These are phyloP conservation scores for Talinum fruticosum DNA, from an alignment of 148 eudicot species.

Conservation along the genomic window DNA sequence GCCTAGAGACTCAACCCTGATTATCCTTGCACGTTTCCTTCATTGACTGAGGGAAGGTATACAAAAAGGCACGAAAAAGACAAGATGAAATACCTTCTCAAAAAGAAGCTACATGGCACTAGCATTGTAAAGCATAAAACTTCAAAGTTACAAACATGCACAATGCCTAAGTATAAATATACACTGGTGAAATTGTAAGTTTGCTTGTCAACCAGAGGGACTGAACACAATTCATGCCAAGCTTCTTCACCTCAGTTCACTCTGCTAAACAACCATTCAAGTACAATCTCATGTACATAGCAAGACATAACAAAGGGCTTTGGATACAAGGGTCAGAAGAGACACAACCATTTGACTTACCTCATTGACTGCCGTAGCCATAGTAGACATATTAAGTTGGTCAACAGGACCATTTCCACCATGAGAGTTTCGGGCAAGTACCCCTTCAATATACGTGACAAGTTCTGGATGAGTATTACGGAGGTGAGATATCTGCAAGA, in stretches of 20 bases:
- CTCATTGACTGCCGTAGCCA: conserved; percentile 44
- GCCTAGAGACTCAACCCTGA: neutral
- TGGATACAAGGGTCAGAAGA: neutral
- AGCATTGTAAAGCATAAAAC: neutral
- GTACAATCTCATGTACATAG: neutral
- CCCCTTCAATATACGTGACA: conserved; percentile 71
- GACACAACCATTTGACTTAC: conserved; percentile 29
- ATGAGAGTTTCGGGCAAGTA: conserved; percentile 66
- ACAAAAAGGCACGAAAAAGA: neutral
- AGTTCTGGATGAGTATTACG: conserved; percentile 75
- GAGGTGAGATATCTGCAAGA: conserved; percentile 89
- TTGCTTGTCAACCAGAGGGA: neutral
- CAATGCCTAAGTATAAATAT: neutral
- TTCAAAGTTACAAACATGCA: neutral
- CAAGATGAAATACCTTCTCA: neutral
- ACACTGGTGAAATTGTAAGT: neutral
- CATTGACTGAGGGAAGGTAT: neutral
- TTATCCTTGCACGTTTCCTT: neutral
- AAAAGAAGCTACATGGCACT: neutral
- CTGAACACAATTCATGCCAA: neutral
- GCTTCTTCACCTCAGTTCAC: neutral
- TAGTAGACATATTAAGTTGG: conserved; percentile 47
- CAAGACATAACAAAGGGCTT: neutral
- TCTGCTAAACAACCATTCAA: neutral
- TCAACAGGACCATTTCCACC: conserved; percentile 59